Percentiles rank a stretch among this genome's conserved stretches.
phyloP scores from a whole-genome alignment of 345 rosid species.

The Eutrema yunnanense region DNA sequence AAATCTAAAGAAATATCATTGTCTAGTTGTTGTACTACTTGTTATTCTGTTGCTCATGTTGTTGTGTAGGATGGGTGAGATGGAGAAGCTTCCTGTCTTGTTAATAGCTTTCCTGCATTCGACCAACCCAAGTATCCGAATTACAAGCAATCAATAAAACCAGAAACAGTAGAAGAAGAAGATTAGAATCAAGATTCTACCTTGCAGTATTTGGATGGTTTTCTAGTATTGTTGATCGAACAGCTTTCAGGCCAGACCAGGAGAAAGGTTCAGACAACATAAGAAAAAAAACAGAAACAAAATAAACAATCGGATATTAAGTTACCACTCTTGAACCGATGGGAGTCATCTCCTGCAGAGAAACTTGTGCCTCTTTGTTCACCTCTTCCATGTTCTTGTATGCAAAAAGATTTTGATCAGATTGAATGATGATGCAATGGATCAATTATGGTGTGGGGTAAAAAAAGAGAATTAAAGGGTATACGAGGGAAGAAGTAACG shows the following conservation, averaged over 20 bases:
- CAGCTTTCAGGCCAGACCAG: conserved; percentile 23
- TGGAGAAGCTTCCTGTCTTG: conserved; percentile 33
- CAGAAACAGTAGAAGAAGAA: background rate
- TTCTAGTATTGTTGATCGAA: conserved; percentile 37
- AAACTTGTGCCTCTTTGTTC: conserved; percentile 19
- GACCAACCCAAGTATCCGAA: conserved; percentile 24
- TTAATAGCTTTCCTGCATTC: conserved; percentile 29
- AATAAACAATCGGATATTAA: background rate
- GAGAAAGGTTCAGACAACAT: conserved; percentile 13
- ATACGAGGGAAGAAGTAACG: conserved; percentile 72
- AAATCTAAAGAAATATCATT: background rate
- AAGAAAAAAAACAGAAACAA: background rate
- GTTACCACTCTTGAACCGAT: conserved; percentile 39
- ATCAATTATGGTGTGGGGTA: background rate
- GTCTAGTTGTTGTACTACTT: conserved; percentile 29
- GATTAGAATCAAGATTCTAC: conserved; percentile 25
- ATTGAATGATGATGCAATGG: background rate
- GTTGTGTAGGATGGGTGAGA: conserved; percentile 28
- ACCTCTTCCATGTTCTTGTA: conserved; percentile 12
- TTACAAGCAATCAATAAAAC: background rate
- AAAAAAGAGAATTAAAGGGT: background rate
- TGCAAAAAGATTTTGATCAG: background rate
- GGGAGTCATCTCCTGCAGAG: conserved; percentile 30
- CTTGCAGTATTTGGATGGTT: conserved; percentile 33
- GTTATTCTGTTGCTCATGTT: conserved; percentile 26